Percentiles rank a stretch among this genome's conserved stretches.
Conservation (phyloP, 345 rosid genomes). For the Isatis tinctoria region DNA sequence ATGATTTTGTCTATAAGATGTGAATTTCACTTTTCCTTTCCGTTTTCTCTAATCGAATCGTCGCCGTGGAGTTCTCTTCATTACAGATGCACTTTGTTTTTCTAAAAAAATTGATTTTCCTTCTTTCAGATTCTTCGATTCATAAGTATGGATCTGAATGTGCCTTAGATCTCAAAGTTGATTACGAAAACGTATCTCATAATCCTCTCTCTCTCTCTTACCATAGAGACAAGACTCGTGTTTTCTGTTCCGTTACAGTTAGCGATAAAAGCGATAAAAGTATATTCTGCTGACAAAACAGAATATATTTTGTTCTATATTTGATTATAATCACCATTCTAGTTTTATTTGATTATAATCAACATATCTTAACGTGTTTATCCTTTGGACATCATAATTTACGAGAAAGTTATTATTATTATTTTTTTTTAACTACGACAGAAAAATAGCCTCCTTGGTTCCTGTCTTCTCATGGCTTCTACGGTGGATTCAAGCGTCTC, state of each 20-base stretch:
- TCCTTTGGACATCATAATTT: background rate
- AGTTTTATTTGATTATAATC: too few relatives aligned
- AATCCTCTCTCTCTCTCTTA: too few relatives aligned
- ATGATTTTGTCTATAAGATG: too few relatives aligned
- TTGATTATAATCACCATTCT: background rate
- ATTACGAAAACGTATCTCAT: background rate
- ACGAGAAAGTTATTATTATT: background rate
- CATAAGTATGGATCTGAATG: background rate
- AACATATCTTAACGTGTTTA: too few relatives aligned
- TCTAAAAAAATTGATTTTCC: too few relatives aligned
- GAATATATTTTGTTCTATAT: background rate
- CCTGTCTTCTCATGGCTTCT: conserved; percentile 31
- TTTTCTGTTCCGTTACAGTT: too few relatives aligned
- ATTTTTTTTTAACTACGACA: background rate
- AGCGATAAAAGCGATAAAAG: background rate
- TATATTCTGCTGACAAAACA: background rate
- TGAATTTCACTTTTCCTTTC: too few relatives aligned
- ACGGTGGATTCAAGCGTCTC: conserved; percentile 26
- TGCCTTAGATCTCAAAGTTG: background rate
- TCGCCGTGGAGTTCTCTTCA: too few relatives aligned
- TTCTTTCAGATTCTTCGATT: too few relatives aligned
- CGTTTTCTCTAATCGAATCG: too few relatives aligned
- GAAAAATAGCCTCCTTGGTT: background rate
- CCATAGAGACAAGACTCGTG: too few relatives aligned
- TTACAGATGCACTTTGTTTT: too few relatives aligned